Percentiles rank a stretch among this genome's conserved stretches.
These are phyloP conservation scores for Colletotrichum magnum DNA, from an alignment of 2,329 filamentous ascomycete genomes.

Conservation along the genomic window DNA sequence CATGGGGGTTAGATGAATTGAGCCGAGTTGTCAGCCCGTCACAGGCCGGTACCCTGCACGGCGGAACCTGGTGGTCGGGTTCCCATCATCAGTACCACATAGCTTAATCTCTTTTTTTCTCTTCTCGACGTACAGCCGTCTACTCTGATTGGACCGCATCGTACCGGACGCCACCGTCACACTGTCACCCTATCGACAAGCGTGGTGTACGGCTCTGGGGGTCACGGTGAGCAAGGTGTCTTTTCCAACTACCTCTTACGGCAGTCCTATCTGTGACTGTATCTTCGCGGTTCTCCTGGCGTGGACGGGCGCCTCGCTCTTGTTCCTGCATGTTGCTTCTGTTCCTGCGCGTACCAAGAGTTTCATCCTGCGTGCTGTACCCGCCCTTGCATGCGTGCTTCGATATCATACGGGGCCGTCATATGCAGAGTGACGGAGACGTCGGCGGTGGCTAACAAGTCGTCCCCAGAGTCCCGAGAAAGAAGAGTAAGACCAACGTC, in stretches of 20 bases:
- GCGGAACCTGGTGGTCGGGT: slow-evolving; percentile 16
- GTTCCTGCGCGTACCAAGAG: slow-evolving; percentile 2
- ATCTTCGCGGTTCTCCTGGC: background rate
- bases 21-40: slow-evolving; percentile 2
- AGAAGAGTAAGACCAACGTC: slow-evolving; percentile 15
- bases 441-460: background rate
- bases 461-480: background rate
- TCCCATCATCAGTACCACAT: slow-evolving; percentile 9
- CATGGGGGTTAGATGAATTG: background rate
- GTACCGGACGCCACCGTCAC: slow-evolving; percentile 4
- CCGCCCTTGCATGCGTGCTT: slow-evolving; percentile 8
- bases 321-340: slow-evolving; percentile 3
- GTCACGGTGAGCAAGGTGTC: background rate
- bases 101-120: slow-evolving; percentile 17
- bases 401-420: too few species aligned
- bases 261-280: background rate
- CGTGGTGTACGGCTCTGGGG: background rate
- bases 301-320: background rate
- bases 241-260: slow-evolving; percentile 4
- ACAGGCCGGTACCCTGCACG: background rate
- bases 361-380: slow-evolving; percentile 15
- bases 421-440: too few species aligned
- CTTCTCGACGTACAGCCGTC: background rate
- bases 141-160: slow-evolving; percentile 27
- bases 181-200: background rate